Percentiles rank a stretch among this genome's conserved stretches.
phyloP scores from a whole-genome alignment of 1,139 yeast genomes.

The Geotrichum restrictum region DNA sequence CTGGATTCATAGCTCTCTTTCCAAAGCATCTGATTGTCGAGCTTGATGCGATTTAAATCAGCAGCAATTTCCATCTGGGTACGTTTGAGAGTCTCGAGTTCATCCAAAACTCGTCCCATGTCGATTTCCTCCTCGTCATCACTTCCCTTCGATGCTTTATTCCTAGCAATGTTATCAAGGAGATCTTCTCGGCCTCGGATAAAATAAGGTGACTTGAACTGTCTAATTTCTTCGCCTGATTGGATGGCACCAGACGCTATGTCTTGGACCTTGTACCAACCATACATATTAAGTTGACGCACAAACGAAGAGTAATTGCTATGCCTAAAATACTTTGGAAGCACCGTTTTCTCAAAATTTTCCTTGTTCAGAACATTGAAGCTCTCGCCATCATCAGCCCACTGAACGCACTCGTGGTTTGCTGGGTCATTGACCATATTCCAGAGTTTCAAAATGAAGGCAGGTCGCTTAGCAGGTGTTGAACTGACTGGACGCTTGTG shows the following conservation, averaged over 20 bases:
- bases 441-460: constrained; percentile 91
- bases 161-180: constrained; percentile 65
- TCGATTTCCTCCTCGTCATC: constrained; percentile 48
- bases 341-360: constrained; percentile 72
- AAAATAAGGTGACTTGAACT: constrained; percentile 75
- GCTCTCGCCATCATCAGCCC: constrained; percentile 83
- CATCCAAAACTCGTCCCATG: constrained; percentile 56
- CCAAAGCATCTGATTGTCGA: constrained; percentile 89
- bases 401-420: constrained; percentile 66
- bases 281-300: constrained; percentile 94
- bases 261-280: constrained; percentile 94
- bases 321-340: constrained; percentile 91
- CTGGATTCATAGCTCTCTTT: constrained; percentile 77
- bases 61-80: constrained; percentile 80
- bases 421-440: constrained; percentile 82
- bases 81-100: constrained; percentile 69
- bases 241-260: constrained; percentile 62
- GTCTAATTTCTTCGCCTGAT: constrained; percentile 60
- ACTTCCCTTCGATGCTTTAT: constrained; percentile 43
- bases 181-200: constrained; percentile 66
- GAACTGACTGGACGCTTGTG: constrained; percentile 31
- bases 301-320: constrained; percentile 93
- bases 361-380: constrained; percentile 84
- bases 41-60: constrained; percentile 73
- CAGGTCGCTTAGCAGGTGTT: constrained; percentile 56